A percentile compares a stretch with the other conserved stretches of the same genome.
These are phyloP conservation scores for Nakazawaea pomicola DNA, from an alignment of 805 yeast genomes.

Conservation along the genomic window DNA sequence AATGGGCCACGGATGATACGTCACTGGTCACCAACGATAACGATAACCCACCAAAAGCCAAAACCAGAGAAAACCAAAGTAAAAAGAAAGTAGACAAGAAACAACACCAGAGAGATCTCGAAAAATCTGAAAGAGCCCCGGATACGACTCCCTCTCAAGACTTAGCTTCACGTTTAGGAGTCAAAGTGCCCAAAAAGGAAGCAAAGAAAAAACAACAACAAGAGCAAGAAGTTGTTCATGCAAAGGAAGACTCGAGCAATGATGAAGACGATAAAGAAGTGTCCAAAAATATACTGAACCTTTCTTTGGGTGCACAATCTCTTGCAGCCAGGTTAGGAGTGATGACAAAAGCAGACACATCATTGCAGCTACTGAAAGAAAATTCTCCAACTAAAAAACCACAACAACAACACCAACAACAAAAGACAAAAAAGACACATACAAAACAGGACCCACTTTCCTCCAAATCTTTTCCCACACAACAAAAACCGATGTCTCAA, in stretches of 20 bases:
- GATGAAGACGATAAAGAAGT: slow-evolving; percentile 3
- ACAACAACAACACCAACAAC: too few relatives aligned
- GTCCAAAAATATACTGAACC: neutral
- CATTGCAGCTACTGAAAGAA: neutral
- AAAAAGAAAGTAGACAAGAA: too few relatives aligned
- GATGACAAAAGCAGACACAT: neutral
- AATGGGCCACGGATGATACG: neutral
- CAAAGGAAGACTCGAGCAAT: neutral
- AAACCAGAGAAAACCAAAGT: neutral
- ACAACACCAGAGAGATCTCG: too few relatives aligned
- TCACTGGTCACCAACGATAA: too few relatives aligned
- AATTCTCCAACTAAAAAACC: neutral
- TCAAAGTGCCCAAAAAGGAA: neutral
- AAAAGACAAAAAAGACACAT: too few relatives aligned
- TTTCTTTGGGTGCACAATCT: slow-evolving; percentile 10
- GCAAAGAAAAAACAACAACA: neutral
- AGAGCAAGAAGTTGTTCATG: slow-evolving; percentile 10
- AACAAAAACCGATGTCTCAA: neutral
- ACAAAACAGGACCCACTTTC: too few relatives aligned
- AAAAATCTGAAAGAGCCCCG: too few relatives aligned
- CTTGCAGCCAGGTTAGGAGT: slow-evolving; percentile 12
- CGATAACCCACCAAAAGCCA: neutral
- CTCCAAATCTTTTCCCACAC: too few relatives aligned
- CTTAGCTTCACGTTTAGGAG: slow-evolving; percentile 2
- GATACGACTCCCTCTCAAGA: neutral